These are phyloP conservation scores for Mucor lusitanicus DNA, from an alignment of 371 early-diverging fungal species.

Conservation along the genomic window DNA sequence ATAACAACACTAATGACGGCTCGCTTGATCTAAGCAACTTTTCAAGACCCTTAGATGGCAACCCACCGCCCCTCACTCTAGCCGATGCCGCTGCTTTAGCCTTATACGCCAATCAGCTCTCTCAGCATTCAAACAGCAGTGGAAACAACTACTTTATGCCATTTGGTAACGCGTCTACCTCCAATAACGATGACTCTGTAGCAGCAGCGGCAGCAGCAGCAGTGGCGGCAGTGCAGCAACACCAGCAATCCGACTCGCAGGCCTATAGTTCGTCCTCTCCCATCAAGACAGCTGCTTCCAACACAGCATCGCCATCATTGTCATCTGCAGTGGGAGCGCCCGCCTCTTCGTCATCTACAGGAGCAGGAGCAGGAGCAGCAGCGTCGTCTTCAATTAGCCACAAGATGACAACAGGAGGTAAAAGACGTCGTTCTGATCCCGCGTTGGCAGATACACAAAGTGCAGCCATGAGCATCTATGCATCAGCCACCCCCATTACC, in stretches of 20 bases:
- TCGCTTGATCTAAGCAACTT: not conserved
- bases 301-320: slow-evolving; percentile 2
- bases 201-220: slow-evolving; percentile 33
- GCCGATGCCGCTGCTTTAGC: slow-evolving; percentile 48
- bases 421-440: slow-evolving; percentile 49
- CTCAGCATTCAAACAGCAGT: slow-evolving; percentile 21
- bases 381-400: slow-evolving; percentile 7
- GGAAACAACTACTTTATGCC: not conserved
- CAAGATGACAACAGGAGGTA: slow-evolving; percentile 20
- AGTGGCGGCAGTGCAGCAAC: slow-evolving; percentile 14
- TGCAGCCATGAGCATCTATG: slow-evolving; percentile 53
- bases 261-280: slow-evolving; percentile 4
- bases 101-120: slow-evolving; percentile 43
- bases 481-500: slow-evolving; percentile 50
- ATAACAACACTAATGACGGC: not conserved
- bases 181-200: not conserved
- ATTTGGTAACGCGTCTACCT: slow-evolving; percentile 9
- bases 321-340: not conserved
- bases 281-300: not conserved
- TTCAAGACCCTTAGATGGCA: not conserved
- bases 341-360: not conserved
- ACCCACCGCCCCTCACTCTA: slow-evolving; percentile 30
- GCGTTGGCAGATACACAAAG: slow-evolving; percentile 51
- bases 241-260: slow-evolving; percentile 1
- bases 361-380: not conserved